Conservation (phyloP, 345 rosid species). For the Citrus trifoliata region DNA sequence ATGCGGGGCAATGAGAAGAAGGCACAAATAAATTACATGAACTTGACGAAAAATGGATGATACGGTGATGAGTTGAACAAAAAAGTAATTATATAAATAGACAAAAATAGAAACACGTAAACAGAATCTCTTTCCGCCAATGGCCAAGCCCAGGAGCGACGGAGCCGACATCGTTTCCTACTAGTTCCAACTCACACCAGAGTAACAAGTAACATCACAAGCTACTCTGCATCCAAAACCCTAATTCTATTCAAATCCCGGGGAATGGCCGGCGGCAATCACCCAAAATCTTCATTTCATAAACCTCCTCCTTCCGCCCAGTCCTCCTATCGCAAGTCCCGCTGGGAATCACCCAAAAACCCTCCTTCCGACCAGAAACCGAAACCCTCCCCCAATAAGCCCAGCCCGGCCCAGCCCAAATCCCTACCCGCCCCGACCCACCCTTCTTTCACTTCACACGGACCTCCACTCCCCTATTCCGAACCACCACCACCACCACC, state of each 20-base stretch:
- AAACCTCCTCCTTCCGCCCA: constrained; percentile 32
- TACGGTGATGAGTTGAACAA: no score
- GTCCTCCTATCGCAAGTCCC: constrained; percentile 51
- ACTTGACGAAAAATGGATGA: no score
- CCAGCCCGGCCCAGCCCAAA: constrained; percentile 42
- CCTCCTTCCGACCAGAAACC: constrained; percentile 29
- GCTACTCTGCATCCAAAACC: background rate
- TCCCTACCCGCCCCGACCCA: constrained; percentile 28
- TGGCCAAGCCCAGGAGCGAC: background rate
- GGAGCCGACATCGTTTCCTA: background rate
- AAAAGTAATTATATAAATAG: no score
- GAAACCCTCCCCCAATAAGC: constrained; percentile 33
- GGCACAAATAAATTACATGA: no score
- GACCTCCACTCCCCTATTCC: constrained; percentile 38
- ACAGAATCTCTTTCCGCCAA: background rate
- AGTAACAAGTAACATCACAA: background rate
- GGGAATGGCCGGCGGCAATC: constrained; percentile 57
- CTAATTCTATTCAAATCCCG: background rate
- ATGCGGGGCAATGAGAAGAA: no score
- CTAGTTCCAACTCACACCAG: background rate
- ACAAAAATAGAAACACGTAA: background rate
- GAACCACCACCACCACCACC: constrained; percentile 84
- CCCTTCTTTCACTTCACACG: constrained; percentile 17
- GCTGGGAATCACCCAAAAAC: constrained; percentile 48
- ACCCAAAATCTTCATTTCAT: constrained; percentile 36